Evolutionary conservation across 2,329 filamentous ascomycete genomes (phyloP).

Genomic region (Fusarium heterosporum): DNA sequence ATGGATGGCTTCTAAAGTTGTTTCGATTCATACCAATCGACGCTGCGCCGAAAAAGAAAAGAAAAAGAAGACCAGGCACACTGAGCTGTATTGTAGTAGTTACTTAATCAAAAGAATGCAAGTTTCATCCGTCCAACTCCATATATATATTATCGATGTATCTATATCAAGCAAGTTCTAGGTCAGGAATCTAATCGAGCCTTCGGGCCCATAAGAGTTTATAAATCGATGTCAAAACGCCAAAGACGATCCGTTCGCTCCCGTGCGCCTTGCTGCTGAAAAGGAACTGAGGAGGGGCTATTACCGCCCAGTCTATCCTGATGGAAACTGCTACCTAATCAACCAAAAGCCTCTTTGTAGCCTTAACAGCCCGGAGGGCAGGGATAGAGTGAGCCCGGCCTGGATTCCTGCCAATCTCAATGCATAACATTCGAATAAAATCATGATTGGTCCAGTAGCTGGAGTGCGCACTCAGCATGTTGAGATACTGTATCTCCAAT

Average conservation of each 20-base stretch:
- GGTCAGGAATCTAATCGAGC: constrained; percentile 11
- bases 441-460: constrained; percentile 92
- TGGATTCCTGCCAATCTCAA: constrained; percentile 82
- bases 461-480: constrained; percentile 95
- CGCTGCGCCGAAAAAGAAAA: neutral
- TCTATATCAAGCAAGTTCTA: neutral
- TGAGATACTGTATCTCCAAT: constrained; percentile 94
- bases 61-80: constrained; percentile 3
- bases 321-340: constrained; percentile 21
- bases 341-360: constrained; percentile 54
- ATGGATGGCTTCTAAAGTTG: constrained; percentile 52
- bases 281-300: neutral
- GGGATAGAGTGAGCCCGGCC: constrained; percentile 72
- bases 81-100: constrained; percentile 25
- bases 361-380: constrained; percentile 70
- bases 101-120: constrained; percentile 14
- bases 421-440: constrained; percentile 89
- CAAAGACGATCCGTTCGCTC: neutral
- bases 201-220: neutral
- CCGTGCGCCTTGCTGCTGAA: constrained; percentile 10
- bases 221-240: constrained; percentile 3
- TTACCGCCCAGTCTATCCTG: constrained; percentile 1
- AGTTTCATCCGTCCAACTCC: neutral
- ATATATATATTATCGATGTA: neutral
- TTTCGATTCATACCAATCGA: neutral